Conservation (phyloP, 2,329 filamentous ascomycete species). For the Aspergillus unguis region DNA sequence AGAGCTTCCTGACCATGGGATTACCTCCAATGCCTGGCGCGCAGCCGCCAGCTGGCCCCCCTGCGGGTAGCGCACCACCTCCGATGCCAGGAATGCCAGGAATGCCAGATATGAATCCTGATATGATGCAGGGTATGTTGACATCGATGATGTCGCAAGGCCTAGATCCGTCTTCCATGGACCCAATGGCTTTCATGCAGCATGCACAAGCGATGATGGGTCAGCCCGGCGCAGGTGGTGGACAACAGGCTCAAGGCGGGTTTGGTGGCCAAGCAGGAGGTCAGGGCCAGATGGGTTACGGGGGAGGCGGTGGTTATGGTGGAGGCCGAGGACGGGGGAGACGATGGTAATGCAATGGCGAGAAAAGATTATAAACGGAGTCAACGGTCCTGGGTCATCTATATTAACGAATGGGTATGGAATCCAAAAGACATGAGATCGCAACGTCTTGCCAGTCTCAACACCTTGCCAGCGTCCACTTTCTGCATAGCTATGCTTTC, state of each 20-base stretch:
- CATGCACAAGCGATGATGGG: conserved; percentile 51
- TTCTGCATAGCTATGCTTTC: not conserved
- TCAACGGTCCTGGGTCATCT: conserved; percentile 11
- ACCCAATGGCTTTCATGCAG: conserved; percentile 54
- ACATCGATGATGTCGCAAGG: conserved; percentile 54
- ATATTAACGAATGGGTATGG: conserved; percentile 9
- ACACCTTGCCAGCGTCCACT: not conserved
- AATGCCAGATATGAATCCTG: conserved; percentile 51
- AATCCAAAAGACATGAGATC: conserved; percentile 11
- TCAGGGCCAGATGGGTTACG: conserved; percentile 43
- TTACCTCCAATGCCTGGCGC: conserved; percentile 47
- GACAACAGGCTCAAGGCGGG: conserved; percentile 34
- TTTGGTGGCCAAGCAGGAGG: conserved; percentile 38
- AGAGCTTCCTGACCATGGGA: conserved; percentile 55
- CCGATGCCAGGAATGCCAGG: conserved; percentile 39
- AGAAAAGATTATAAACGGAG: not conserved
- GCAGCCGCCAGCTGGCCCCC: conserved; percentile 25
- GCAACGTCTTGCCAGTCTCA: not conserved
- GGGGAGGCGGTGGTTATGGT: conserved; percentile 31
- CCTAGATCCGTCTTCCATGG: conserved; percentile 52
- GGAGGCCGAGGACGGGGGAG: conserved; percentile 40
- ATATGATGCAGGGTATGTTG: conserved; percentile 61
- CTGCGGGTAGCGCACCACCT: conserved; percentile 28
- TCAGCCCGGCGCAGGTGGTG: conserved; percentile 38
- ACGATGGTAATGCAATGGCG: conserved; percentile 32